These are phyloP conservation scores for Aspergillus egyptiacus DNA, from an alignment of 495 filamentous ascomycete genomes.

Conservation along the genomic window DNA sequence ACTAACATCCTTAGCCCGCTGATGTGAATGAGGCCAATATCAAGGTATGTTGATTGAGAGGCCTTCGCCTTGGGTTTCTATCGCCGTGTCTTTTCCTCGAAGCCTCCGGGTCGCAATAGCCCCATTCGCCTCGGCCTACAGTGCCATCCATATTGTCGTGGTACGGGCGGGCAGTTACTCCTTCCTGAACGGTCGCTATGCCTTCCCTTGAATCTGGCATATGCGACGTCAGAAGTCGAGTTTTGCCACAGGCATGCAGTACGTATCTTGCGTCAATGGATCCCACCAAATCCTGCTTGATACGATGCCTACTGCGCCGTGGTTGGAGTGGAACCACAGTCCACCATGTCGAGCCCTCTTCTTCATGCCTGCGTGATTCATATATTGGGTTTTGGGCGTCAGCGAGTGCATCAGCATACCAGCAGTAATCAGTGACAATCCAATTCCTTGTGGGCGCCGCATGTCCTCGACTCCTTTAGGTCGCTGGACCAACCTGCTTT, in stretches of 20 bases:
- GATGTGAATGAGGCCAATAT: slow-evolving; percentile 94
- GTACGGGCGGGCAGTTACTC: slow-evolving; percentile 36
- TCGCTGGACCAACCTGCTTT: neutral
- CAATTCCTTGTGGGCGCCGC: neutral
- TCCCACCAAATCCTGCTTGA: slow-evolving; percentile 18
- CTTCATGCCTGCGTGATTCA: slow-evolving; percentile 14
- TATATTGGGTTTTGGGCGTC: slow-evolving; percentile 37
- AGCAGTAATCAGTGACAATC: slow-evolving; percentile 24
- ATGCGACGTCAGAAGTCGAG: slow-evolving; percentile 43
- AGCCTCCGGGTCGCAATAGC: slow-evolving; percentile 38
- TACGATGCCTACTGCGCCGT: slow-evolving; percentile 34
- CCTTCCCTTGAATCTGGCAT: slow-evolving; percentile 24
- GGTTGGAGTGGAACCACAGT: slow-evolving; percentile 24
- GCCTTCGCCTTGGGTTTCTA: slow-evolving; percentile 49
- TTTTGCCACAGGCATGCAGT: slow-evolving; percentile 37
- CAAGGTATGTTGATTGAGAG: slow-evolving; percentile 95
- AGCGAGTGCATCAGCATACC: slow-evolving; percentile 59
- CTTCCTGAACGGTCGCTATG: slow-evolving; percentile 32
- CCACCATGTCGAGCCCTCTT: slow-evolving; percentile 24
- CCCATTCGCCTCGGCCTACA: slow-evolving; percentile 30
- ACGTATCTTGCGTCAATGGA: slow-evolving; percentile 20
- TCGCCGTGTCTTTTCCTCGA: slow-evolving; percentile 47
- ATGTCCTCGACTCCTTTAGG: neutral
- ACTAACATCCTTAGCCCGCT: slow-evolving; percentile 67
- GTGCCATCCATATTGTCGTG: slow-evolving; percentile 24